Percentiles rank a stretch among this genome's conserved stretches.
phyloP scores from a whole-genome alignment of 2,329 filamentous ascomycete genomes.

The Diaporthe citrichinensis region DNA sequence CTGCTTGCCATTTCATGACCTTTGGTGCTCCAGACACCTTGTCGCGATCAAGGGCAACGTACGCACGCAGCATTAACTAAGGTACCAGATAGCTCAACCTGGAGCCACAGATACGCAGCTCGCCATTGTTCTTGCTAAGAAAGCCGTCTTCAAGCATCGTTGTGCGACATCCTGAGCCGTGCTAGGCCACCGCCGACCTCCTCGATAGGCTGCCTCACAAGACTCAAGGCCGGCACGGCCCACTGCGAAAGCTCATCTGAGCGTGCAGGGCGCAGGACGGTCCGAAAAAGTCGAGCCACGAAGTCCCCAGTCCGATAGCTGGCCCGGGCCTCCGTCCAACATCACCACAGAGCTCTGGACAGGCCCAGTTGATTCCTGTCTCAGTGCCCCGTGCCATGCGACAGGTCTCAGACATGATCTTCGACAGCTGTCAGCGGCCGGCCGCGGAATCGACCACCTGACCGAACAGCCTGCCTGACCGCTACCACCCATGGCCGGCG shows the following conservation, averaged over 20 bases:
- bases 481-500: background rate
- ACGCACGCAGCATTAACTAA: background rate
- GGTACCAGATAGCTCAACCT: no score
- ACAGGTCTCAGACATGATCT: constrained; percentile 34
- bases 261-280: background rate
- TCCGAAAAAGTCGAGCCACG: background rate
- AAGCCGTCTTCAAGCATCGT: background rate
- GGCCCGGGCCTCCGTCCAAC: constrained; percentile 2
- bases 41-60: background rate
- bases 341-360: background rate
- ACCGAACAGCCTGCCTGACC: background rate
- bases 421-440: constrained; percentile 19
- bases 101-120: background rate
- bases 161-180: background rate
- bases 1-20: background rate
- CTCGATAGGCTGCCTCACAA: background rate
- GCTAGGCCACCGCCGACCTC: background rate
- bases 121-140: background rate
- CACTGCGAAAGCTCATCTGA: background rate
- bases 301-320: background rate
- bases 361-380: background rate
- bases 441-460: background rate
- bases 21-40: background rate
- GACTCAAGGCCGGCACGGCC: background rate
- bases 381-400: constrained; percentile 20